Base-by-base conservation (phyloP, 2,329 filamentous ascomycete species). In the Trichoderma sp. region DNA sequence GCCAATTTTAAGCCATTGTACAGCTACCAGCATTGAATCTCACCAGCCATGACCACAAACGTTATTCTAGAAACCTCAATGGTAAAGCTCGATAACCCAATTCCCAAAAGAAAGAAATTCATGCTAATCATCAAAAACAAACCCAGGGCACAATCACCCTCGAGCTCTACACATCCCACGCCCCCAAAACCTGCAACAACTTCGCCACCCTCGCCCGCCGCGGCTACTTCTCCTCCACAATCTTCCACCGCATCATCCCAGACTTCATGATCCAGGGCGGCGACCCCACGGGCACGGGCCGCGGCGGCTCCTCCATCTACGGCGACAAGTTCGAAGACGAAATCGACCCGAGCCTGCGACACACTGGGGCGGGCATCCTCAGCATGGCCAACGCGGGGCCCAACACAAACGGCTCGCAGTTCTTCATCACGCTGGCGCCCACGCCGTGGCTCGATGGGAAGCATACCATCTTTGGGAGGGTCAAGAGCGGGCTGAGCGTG, bases 371-470 rank as follows among this genome's bases (percentile, higher is more conserved):
- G 4, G 95, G 95, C 1, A 86, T 98, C n/a, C 83, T 99, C 75
- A 94, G 90, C 81, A 99, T 99, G 96, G 96, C 96, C 70, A 99
- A 99, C 81, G 89, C 90, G 19, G 96, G 96, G 0, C 92, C 93
- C 10, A 89, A 98, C 79, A 97, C 95, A 43, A 98, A 98, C 79
- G 95, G 95, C 27, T 93, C 89, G 70, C 96, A 98, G 81, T 99
- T 98, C 81, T 98, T 98, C 79, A 89, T 99, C 73, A 98, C 96
- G 0, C 85, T 98, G 40, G 95, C 94, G 8, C 95, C 95, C 5
- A 95, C 96, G 19, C 96, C 96, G 0, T 98, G 95, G 95, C 82
- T 99, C 70, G 96, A 99, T 81, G 94, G 94, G 27, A 97, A 97
- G 81, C 95, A 99, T 79, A 97, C 94, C 13, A 96, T 99, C 73